Percentiles rank a stretch among this genome's conserved stretches.
phyloP scores from a whole-genome alignment of 441 rosid genomes.

The Populus hybrid region DNA sequence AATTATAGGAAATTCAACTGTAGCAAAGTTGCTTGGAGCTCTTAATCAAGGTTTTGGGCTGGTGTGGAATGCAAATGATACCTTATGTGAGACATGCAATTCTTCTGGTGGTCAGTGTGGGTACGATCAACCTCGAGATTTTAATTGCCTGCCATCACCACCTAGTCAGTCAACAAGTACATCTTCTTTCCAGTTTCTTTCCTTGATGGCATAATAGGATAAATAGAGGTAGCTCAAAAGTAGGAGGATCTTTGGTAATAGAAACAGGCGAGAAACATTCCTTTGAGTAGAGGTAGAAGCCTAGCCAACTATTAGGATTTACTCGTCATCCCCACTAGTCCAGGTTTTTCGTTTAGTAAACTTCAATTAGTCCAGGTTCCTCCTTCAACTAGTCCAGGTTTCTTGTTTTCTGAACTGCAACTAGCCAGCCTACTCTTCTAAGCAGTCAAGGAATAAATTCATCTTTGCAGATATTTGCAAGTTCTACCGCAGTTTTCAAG shows the following conservation, averaged over 20 bases:
- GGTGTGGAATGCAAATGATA: not conserved
- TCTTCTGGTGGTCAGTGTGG: constrained; percentile 41
- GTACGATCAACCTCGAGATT: not conserved
- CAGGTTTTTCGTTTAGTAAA: not conserved
- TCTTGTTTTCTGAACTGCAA: not conserved
- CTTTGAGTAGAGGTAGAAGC: not conserved
- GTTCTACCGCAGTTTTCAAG: not conserved
- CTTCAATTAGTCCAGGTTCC: too few relatives aligned
- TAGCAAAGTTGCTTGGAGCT: constrained; percentile 13
- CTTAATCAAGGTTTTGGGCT: constrained; percentile 31
- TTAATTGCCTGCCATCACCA: not conserved
- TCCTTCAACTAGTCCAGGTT: not conserved
- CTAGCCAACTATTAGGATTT: not conserved
- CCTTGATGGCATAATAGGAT: not conserved
- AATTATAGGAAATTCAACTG: rapidly evolving
- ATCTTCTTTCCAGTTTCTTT: not conserved
- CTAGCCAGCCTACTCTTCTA: not conserved
- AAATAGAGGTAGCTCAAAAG: not conserved
- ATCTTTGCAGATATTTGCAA: not conserved
- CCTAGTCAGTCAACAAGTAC: not conserved
- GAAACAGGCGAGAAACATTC: not conserved
- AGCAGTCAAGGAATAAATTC: not conserved
- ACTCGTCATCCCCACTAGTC: not conserved
- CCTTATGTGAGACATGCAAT: constrained; percentile 15
- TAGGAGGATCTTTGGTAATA: not conserved